Evolutionary conservation across 805 yeast species (phyloP).

Genomic region (Kodamaea hsintzibuensis): DNA sequence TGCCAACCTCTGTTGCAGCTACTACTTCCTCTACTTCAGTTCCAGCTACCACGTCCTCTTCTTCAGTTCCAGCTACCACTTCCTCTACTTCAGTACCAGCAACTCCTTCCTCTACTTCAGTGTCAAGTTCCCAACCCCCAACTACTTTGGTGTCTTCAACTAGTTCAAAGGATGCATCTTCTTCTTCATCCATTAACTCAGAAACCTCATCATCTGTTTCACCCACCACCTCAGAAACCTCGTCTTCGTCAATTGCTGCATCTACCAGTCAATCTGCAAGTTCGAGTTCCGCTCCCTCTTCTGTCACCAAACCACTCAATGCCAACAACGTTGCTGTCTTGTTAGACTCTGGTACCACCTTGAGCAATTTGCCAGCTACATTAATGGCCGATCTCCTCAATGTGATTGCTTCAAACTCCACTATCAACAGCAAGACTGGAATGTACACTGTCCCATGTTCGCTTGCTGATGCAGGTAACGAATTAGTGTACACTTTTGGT

Average conservation of each 20-base stretch:
- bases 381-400: constrained; percentile 9
- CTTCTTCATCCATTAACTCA: constrained; percentile 4
- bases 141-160: constrained; percentile 3
- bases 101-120: not conserved
- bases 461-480: constrained; percentile 12
- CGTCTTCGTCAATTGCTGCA: not conserved
- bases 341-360: constrained; percentile 61
- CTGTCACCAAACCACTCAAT: constrained; percentile 5
- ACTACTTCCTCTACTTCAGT: not conserved
- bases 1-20: not conserved
- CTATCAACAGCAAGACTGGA: constrained; percentile 5
- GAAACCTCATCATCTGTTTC: constrained; percentile 3
- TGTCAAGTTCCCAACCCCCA: not conserved
- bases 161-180: not conserved
- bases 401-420: constrained; percentile 11
- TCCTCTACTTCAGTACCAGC: not conserved
- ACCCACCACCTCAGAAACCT: constrained; percentile 5
- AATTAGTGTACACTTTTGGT: constrained; percentile 13
- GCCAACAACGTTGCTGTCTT: constrained; percentile 35
- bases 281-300: constrained; percentile 1
- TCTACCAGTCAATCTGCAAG: constrained; percentile 4
- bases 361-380: constrained; percentile 43
- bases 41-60: not conserved
- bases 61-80: too few species aligned
- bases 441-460: constrained; percentile 18